Base-by-base conservation (phyloP, 2,329 filamentous ascomycete genomes). In the Calonectria crousiana region DNA sequence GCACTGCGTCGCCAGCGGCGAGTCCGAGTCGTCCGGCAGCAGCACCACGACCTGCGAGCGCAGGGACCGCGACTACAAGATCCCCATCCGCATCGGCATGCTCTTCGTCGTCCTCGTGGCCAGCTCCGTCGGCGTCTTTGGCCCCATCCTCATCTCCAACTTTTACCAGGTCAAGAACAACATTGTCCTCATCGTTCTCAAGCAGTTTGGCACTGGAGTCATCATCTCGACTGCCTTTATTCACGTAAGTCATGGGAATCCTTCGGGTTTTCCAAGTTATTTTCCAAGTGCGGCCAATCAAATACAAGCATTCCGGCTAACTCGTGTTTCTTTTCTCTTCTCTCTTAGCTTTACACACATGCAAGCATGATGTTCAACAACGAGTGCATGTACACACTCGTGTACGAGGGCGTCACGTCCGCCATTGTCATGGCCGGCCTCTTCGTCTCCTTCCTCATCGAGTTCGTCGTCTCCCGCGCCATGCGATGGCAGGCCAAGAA, bases 361-460 rank as follows among this genome's bases (percentile, higher is more conserved):
- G 93, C 94, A 0, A 84, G 86, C 10, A 87, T 95, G 51, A 94
- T 95, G 92, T 95, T 95, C 76, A 85, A 82, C 11, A 95, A 94
- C 77, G 85, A 91, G 56, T 96, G 94, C 78, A 83, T 96, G 11
- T 91, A 92, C 4, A 86, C 87, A 18, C 84, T 95, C 1, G 80
- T 85, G 1, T 96, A 94, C 78, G 94, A 96, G 82, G 90, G 86
- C 3, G 94, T 92, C 0, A 91, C 93, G 0, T 89, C 93, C 0
- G 92, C 93, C 2, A 91, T 96, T 38, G 88, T 94, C 41, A 93
- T 95, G 91, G 94, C 92, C 0, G 94, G 94, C 0, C 84, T 95
- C 0, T 93, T 95, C 82, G 78, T 95, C 11, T 93, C 93, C 0
- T 95, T 95, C 83, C 78, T 94, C 1, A 87, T 95, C 44, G 94